These are phyloP conservation scores for Penicillium fuscoglaucum DNA, from an alignment of 2,329 filamentous ascomycete species.

Conservation along the genomic window DNA sequence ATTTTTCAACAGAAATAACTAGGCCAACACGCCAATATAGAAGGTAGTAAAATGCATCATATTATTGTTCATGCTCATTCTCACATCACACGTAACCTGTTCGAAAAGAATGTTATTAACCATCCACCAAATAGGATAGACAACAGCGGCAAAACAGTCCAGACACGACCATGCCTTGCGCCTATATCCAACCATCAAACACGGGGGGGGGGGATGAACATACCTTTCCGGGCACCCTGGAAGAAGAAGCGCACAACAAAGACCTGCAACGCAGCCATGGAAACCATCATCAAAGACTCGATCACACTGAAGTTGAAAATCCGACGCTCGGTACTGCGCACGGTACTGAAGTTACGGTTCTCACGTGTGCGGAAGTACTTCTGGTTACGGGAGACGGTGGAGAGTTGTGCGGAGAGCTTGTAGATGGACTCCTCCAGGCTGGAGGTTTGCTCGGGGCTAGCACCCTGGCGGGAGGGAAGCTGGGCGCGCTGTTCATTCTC, in stretches of 20 bases:
- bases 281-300: conserved; percentile 85
- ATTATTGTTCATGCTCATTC: conserved; percentile 37
- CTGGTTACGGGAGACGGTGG: conserved; percentile 92
- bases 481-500: conserved; percentile 83
- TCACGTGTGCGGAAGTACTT: conserved; percentile 99
- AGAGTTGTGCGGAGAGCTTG: conserved; percentile 89
- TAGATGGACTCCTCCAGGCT: conserved; percentile 90
- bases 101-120: conserved; percentile 11
- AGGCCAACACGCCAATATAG: conserved; percentile 6
- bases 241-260: conserved; percentile 99
- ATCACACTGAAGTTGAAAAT: conserved; percentile 98
- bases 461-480: conserved; percentile 84
- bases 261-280: conserved; percentile 94
- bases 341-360: conserved; percentile 98
- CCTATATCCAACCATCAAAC: not conserved
- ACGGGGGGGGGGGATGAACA: conserved; percentile 20
- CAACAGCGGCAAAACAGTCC: not conserved
- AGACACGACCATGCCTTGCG: not conserved
- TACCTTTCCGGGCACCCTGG: conserved; percentile 75
- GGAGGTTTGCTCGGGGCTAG: conserved; percentile 83
- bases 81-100: conserved; percentile 41
- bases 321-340: conserved; percentile 88
- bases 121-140: not conserved
- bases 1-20: conserved; percentile 12
- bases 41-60: conserved; percentile 29